Evolutionary conservation across 495 filamentous ascomycete genomes (phyloP).

Genomic region (Penicillium fimorum): DNA sequence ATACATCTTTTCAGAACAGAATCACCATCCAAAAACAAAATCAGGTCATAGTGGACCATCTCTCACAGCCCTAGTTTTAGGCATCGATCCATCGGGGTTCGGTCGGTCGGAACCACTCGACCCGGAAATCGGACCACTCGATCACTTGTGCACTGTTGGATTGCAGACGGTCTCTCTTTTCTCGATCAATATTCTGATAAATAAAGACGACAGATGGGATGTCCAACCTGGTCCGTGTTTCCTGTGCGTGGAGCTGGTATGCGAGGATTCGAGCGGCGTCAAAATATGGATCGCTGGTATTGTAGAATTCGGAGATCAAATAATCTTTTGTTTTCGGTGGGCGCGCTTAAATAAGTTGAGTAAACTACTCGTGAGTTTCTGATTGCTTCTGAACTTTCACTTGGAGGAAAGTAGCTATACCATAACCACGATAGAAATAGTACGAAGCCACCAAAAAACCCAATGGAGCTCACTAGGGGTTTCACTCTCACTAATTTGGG

Average conservation of each 20-base stretch:
- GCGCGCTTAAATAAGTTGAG: not conserved
- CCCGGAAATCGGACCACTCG: constrained; percentile 26
- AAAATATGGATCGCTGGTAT: constrained; percentile 30
- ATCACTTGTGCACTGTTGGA: constrained; percentile 37
- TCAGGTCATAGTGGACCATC: constrained; percentile 41
- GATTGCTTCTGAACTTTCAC: not conserved
- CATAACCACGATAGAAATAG: not conserved
- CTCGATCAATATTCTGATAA: constrained; percentile 20
- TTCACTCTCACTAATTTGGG: not conserved
- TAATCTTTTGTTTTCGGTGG: not conserved
- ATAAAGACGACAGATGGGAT: constrained; percentile 39
- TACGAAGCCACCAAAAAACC: not conserved
- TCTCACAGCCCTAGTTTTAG: constrained; percentile 42
- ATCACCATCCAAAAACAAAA: constrained; percentile 47
- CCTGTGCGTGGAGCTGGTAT: constrained; percentile 45
- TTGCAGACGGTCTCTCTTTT: constrained; percentile 23
- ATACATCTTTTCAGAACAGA: constrained; percentile 34
- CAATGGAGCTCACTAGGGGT: not conserved
- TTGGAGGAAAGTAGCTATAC: not conserved
- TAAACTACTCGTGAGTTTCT: not conserved
- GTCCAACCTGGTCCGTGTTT: constrained; percentile 25
- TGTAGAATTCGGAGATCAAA: not conserved
- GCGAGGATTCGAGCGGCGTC: constrained; percentile 38
- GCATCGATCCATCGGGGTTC: constrained; percentile 30
- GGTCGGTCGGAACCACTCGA: constrained; percentile 26